Conservation (phyloP, 1,139 yeast species). For the Entelexis paramagnoliae region DNA sequence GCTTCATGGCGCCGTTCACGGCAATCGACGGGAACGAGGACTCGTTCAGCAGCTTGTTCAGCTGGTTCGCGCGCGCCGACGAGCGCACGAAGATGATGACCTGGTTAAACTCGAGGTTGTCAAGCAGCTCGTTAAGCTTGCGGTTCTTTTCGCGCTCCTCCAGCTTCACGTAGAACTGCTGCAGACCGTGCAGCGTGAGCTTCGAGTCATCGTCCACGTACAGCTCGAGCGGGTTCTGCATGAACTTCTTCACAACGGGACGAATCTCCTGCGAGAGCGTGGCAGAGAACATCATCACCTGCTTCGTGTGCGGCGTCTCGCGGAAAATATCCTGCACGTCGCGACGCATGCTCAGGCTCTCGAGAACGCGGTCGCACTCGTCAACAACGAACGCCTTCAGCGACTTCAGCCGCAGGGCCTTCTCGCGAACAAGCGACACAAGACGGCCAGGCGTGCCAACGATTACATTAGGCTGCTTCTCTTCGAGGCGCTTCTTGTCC, state of each 20-base stretch:
- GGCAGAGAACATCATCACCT: conserved; percentile 99
- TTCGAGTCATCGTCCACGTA: conserved; percentile 97
- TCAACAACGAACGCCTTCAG: conserved; percentile 93
- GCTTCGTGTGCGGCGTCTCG: conserved; percentile 96
- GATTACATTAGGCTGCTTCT: conserved; percentile 90
- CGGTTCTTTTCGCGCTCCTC: conserved; percentile 89
- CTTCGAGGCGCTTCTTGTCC: conserved; percentile 82
- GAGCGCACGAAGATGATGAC: conserved; percentile 94
- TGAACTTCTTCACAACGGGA: conserved; percentile 93
- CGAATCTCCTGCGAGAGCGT: conserved; percentile 90
- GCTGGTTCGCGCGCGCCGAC: conserved; percentile 83
- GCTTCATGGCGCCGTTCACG: conserved; percentile 91
- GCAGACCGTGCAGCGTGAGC: conserved; percentile 94
- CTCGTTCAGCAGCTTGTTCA: conserved; percentile 79
- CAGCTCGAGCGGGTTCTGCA: conserved; percentile 96
- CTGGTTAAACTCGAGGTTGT: conserved; percentile 93
- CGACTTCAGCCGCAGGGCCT: conserved; percentile 73
- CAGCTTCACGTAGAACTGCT: conserved; percentile 87
- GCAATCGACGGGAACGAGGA: conserved; percentile 97
- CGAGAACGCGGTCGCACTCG: conserved; percentile 97
- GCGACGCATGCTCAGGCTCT: conserved; percentile 82
- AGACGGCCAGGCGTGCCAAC: conserved; percentile 99
- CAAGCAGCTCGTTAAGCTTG: conserved; percentile 83
- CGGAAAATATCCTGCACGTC: conserved; percentile 98
- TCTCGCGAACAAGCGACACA: conserved; percentile 87